These are phyloP conservation scores for Gremmenia infestans DNA, from an alignment of 2,329 filamentous ascomycete genomes.

Conservation along the genomic window DNA sequence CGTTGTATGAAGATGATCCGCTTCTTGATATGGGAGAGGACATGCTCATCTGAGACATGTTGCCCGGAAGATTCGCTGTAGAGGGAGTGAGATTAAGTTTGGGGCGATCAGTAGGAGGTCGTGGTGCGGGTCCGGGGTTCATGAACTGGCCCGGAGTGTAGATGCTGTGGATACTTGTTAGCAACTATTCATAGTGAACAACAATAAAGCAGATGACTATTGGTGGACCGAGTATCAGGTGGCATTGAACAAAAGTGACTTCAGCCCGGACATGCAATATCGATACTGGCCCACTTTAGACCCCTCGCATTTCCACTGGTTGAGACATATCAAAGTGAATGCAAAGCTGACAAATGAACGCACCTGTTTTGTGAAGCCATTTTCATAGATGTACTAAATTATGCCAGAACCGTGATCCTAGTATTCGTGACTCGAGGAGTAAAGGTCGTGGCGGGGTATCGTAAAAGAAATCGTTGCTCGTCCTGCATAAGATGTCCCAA, in stretches of 20 bases:
- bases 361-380: conserved; percentile 33
- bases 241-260: conserved; percentile 1
- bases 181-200: background rate
- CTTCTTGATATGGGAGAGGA: conserved; percentile 63
- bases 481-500: conserved; percentile 4
- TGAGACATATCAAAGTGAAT: conserved; percentile 21
- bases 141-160: conserved; percentile 72
- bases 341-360: conserved; percentile 12
- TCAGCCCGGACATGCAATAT: conserved; percentile 9
- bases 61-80: conserved; percentile 65
- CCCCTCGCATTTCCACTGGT: conserved; percentile 22
- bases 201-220: background rate
- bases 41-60: conserved; percentile 74
- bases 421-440: conserved; percentile 9
- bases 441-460: conserved; percentile 27
- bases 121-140: conserved; percentile 93
- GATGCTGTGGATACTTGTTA: conserved; percentile 36
- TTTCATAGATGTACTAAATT: conserved; percentile 16
- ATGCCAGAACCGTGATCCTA: conserved; percentile 10
- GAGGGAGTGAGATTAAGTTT: conserved; percentile 75
- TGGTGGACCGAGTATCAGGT: conserved; percentile 1
- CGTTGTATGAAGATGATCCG: conserved; percentile 62
- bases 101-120: conserved; percentile 78
- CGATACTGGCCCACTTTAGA: conserved; percentile 9
- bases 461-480: conserved; percentile 23